phyloP scores from a whole-genome alignment of 1,139 yeast species.

The Suhomyces taliae region DNA sequence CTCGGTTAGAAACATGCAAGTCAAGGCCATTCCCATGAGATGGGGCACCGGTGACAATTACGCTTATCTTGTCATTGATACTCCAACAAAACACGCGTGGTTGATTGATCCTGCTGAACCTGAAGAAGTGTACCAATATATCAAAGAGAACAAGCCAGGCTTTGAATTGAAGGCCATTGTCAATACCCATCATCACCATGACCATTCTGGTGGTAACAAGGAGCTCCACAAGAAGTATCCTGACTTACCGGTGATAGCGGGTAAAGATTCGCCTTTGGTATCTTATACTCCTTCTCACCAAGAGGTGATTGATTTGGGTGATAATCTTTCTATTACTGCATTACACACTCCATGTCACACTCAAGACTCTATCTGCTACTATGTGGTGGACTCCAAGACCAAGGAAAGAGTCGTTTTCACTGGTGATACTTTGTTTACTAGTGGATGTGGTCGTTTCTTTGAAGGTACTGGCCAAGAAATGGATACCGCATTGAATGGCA shows the following conservation, averaged over 20 bases:
- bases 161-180: constrained; percentile 68
- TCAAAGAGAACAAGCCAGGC: constrained; percentile 24
- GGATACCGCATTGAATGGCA: constrained; percentile 64
- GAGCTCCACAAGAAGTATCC: constrained; percentile 45
- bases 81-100: constrained; percentile 69
- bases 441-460: constrained; percentile 96
- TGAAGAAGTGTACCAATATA: constrained; percentile 43
- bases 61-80: constrained; percentile 75
- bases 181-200: constrained; percentile 94
- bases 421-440: constrained; percentile 91
- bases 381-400: constrained; percentile 59
- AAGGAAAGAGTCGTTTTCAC: constrained; percentile 79
- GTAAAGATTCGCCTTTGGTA: constrained; percentile 74
- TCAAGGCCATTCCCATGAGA: constrained; percentile 83
- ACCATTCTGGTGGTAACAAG: constrained; percentile 88
- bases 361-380: constrained; percentile 91
- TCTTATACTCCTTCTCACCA: constrained; percentile 64
- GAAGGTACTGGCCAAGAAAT: constrained; percentile 86
- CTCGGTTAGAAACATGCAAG: constrained; percentile 62
- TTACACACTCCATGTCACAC: constrained; percentile 98
- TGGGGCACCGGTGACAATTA: constrained; percentile 95
- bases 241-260: constrained; percentile 76
- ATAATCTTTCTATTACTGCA: constrained; percentile 66
- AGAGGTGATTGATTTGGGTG: constrained; percentile 65
- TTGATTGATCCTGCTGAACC: constrained; percentile 93